A percentile compares a stretch with the other conserved stretches of the same genome.
Conservation (phyloP, 176 grass and related monocot species). For the Bromus sterilis region DNA sequence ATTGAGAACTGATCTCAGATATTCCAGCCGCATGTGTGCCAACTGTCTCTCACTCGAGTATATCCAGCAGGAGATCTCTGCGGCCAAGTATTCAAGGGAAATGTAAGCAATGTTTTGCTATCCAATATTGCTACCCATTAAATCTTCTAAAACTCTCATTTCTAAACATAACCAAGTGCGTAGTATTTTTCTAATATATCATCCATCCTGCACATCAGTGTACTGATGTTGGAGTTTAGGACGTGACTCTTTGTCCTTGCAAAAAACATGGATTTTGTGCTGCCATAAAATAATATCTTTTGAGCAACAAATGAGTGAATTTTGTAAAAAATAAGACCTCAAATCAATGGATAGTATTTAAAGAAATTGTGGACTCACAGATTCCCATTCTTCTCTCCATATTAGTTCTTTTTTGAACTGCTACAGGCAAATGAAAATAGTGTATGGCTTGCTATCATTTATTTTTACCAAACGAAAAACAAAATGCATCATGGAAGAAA, state of each 20-base stretch:
- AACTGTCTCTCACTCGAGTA: conserved; percentile 42
- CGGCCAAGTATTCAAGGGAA: background rate
- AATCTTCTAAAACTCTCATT: conserved; percentile 2
- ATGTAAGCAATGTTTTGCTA: conserved; percentile 1
- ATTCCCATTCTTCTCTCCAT: background rate
- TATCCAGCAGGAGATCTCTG: conserved; percentile 54
- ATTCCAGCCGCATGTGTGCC: conserved; percentile 35
- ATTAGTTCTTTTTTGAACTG: background rate
- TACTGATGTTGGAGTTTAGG: background rate
- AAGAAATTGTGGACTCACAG: background rate
- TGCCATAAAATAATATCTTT: background rate
- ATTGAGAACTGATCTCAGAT: conserved; percentile 32
- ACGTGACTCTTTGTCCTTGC: background rate
- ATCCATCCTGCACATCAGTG: background rate
- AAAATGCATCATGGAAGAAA: background rate
- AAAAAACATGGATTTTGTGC: background rate
- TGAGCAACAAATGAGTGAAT: background rate
- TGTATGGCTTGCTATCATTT: background rate
- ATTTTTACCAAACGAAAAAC: background rate
- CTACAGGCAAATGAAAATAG: background rate
- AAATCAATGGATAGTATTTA: background rate
- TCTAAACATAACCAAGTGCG: background rate
- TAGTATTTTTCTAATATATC: background rate
- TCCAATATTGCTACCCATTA: background rate
- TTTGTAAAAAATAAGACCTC: background rate